phyloP scores from a whole-genome alignment of 106 monocot genomes.

The Allium sativum region DNA sequence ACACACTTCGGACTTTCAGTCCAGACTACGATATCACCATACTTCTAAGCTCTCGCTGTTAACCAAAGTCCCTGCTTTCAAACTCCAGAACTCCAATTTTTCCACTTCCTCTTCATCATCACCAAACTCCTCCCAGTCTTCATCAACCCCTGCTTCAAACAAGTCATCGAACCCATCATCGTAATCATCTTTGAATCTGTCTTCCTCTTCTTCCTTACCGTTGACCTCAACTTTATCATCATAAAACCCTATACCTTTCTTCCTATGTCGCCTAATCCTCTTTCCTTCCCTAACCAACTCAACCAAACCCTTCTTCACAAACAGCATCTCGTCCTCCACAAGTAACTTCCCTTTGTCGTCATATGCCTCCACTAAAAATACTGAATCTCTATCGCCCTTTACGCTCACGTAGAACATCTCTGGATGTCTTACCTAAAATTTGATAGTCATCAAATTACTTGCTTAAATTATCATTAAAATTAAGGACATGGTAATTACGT shows the following conservation, averaged over 20 bases:
- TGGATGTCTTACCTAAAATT: constrained; percentile 36
- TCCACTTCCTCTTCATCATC: constrained; percentile 12
- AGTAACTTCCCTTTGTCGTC: constrained; percentile 55
- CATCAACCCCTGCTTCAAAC: constrained; percentile 62
- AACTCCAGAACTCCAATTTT: constrained; percentile 49
- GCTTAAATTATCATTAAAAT: no score
- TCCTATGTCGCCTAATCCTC: constrained; percentile 59
- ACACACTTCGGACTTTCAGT: no score
- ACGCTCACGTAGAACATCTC: constrained; percentile 99
- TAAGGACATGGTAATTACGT: no score
- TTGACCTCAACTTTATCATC: constrained; percentile 19
- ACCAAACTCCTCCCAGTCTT: constrained; percentile 68
- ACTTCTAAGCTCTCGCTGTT: background rate
- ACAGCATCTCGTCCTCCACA: constrained; percentile 54
- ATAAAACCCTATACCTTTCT: constrained; percentile 18
- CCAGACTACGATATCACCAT: constrained; percentile 1
- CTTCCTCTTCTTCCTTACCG: constrained; percentile 20
- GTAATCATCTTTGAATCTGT: constrained; percentile 14
- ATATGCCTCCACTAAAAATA: constrained; percentile 80
- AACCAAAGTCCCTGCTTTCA: background rate
- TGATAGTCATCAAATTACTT: no score
- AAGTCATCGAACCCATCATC: constrained; percentile 46
- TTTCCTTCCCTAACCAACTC: constrained; percentile 70
- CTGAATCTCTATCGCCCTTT: constrained; percentile 78
- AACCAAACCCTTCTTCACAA: constrained; percentile 35